phyloP scores from a whole-genome alignment of 202 grass and related monocot species.

The Zoysia matrella region DNA sequence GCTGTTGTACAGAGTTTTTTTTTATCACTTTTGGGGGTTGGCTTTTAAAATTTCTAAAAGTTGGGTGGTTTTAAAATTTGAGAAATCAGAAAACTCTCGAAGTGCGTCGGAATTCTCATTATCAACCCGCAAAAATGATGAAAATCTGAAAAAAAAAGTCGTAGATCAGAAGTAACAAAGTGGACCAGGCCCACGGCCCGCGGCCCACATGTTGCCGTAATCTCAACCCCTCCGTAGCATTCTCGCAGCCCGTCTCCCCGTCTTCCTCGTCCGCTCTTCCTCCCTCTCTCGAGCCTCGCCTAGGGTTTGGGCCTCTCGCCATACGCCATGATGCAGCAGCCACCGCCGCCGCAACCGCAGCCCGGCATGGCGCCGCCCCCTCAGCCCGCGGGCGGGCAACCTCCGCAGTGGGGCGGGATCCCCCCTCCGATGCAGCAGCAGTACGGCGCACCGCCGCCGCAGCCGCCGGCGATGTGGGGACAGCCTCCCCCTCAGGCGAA shows the following conservation, averaged over 20 bases:
- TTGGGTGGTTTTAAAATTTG: too few relatives aligned
- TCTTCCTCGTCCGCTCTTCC: not conserved
- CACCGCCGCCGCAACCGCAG: conserved; percentile 45
- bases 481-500: conserved; percentile 69
- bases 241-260: not conserved
- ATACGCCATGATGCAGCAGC: conserved; percentile 79
- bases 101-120: too few relatives aligned
- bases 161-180: too few relatives aligned
- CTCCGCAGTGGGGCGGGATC: conserved; percentile 79
- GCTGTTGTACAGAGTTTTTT: too few relatives aligned
- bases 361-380: conserved; percentile 49
- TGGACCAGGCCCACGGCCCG: too few relatives aligned
- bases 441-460: conserved; percentile 48
- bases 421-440: conserved; percentile 70
- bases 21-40: too few relatives aligned
- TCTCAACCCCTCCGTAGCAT: too few relatives aligned
- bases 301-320: conserved; percentile 66
- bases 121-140: too few relatives aligned
- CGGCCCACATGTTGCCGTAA: too few relatives aligned
- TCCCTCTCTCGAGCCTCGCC: conserved; percentile 1
- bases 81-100: too few relatives aligned
- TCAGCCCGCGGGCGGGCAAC: conserved; percentile 47
- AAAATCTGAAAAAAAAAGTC: too few relatives aligned
- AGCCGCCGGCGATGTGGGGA: conserved; percentile 66
- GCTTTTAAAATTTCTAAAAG: too few relatives aligned